Conservation (phyloP, 169 alveolate genomes). For the Plasmodium relictum region DNA sequence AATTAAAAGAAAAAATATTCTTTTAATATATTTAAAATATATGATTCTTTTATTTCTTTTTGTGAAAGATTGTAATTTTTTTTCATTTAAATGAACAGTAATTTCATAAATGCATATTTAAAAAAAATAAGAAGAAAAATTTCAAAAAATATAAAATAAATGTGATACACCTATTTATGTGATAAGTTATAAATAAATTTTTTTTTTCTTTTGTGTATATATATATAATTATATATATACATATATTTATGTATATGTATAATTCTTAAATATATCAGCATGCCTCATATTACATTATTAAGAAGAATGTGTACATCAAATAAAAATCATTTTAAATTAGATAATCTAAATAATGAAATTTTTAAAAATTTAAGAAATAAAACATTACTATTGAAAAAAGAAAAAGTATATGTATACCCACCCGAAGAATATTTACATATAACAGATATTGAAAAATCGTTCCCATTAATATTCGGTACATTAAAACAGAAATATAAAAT, state of each 20-base stretch:
- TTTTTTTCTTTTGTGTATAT: no score
- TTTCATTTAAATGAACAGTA: no score
- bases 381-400: conserved; percentile 21
- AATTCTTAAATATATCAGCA: neutral
- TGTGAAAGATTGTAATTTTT: no score
- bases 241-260: neutral
- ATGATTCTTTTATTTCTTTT: no score
- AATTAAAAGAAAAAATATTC: no score
- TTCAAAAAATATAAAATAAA: neutral
- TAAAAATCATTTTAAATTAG: conserved; percentile 11
- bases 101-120: neutral
- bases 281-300: neutral
- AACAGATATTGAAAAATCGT: conserved; percentile 32
- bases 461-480: conserved; percentile 31
- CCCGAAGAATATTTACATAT: conserved; percentile 13
- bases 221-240: neutral
- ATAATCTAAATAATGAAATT: conserved; percentile 29
- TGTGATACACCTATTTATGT: no score
- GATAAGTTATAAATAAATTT: neutral
- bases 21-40: no score
- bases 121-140: neutral
- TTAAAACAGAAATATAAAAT: conserved; percentile 41
- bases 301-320: conserved; percentile 25
- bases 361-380: conserved; percentile 30
- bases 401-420: conserved; percentile 5